Evolutionary conservation across 192 early-diverging fungal genomes (phyloP), one percentile per base, ranked within the genome.

Genomic region (Backusella westeae): DNA sequence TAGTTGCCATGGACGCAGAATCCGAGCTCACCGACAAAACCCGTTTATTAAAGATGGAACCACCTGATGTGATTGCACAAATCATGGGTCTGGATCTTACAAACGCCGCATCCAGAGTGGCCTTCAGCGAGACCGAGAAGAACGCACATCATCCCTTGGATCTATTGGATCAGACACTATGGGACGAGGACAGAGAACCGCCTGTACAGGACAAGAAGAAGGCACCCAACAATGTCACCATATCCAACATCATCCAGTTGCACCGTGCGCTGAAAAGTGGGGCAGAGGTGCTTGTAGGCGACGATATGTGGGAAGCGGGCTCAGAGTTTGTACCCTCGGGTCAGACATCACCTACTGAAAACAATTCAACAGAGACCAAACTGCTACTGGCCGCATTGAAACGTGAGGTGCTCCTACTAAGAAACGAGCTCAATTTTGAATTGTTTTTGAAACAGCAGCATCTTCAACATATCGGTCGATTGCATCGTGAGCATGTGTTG

Each of bases 371-470:
- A 0, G 80, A 81, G 29, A 74, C 76, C 3, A 69, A 71, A 19
- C 34, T 77, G 14, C 36, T 83, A 46, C 73, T 88, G 73, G 73
- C 83, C 12, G 75, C 80, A 6, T 44, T 90, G 23, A 84, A 88
- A 46, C 77, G 89, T 29, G 89, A 90, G 44, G 78, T 90, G 19
- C 72, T 90, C 38, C 56, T 90, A 32, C 70, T 88, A 6, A 77
- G 85, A 72, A 90, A 90, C 38, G 89, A 90, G 56, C 78, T 90
- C 32, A 90, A 88, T 35, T 90, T 90, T 81, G 89, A 90, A 74
- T 69, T 90, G 17, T 90, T 88, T 69, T 76, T 90, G 42, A 86
- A 88, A 68, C 89, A 90, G 66, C 89, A 90, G 34, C 87, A 90
- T 44, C 78, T 90, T 8, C 89, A 90, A 73, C 89, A 90, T 56